Base-by-base conservation (phyloP, 305 asterid genomes). In the Striga hermonthica region DNA sequence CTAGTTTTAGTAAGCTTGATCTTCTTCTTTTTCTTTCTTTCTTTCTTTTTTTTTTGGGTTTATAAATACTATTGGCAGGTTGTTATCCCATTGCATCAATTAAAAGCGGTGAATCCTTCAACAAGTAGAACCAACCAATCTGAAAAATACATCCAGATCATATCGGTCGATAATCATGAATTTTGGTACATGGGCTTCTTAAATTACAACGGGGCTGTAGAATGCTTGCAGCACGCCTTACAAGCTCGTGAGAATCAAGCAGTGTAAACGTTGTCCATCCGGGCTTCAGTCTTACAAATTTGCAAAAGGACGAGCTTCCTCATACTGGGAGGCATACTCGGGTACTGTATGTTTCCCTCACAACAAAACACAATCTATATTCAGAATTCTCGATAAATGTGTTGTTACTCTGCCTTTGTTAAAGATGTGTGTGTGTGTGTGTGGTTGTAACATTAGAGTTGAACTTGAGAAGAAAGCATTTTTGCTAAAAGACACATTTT, bases 161-260 rank as follows among this genome's bases (percentile, higher is more conserved):
- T 85, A 83, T 90, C 97, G 1, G 83, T 88, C 12, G 99, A 94
- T 71, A 85, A 83, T 82, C 96, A 90, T 66, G 99, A 94, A 72
- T 94, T 90, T 77, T 94, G 97, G 97, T 90, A 75, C 72, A 85
- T 90, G 97, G 99, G 99, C 44, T 94, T 94, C 64, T 71, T 94
- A 60, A 83, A 85, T 63, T 94, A 94, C 57, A 73, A 56, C 7
- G 82, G 88, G 34, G 96, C 97, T 36, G 95, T 83, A 63, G 80
- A 80, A 63, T 81, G 80, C 86, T 79, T 94, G 57, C 86, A 85
- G 72, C 83, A 76, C 41, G 81, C 82, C 41, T 74, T 85, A 61
- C 76, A 69, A 64, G 76, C 81, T 31, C 82, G 74, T 14, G 79
- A 66, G 50, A 57, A 38, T 28, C 82, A 76, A 65, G 72, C 89